Base-by-base conservation (phyloP, 2,329 filamentous ascomycete genomes). In the Pseudogymnoascus sp. region DNA sequence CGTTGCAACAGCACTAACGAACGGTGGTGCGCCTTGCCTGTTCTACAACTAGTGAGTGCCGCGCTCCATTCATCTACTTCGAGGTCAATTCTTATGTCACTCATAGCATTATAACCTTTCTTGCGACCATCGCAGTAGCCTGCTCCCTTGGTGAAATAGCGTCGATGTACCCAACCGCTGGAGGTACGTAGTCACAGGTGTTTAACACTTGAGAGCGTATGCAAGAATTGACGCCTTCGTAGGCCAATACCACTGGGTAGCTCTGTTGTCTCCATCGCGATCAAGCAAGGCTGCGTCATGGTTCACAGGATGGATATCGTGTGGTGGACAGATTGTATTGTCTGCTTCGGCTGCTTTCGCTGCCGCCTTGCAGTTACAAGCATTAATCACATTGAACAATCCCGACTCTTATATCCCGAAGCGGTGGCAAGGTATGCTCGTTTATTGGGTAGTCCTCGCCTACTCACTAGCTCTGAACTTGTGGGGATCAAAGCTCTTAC, bases 241-340 rank as follows among this genome's bases (percentile, higher is more conserved):
- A 76, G 84, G 84, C 7, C 82, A 87, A 72, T 86, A 86, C 66
- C 82, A 85, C 69, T 85, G 83, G 82, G 81, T 85, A 0, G 82
- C 79, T 0, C 79, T 82, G 67, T 78, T 85, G 62, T 79, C 79
- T 2, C 79, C 82, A 0, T 59, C 65, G 3, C 72, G 71, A 0
- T 73, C 73, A 11, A 73, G 72, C 62, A 70, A 73, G 4, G 67
- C 73, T 3, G 74, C 76, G 1, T 74, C 76, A 1, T 79, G 76
- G 75, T 73, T 76, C 59, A 77, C 75, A 0, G 76, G 76, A 66
- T 80, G 78, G 77, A 77, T 81, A 36, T 78, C 75, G 1, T 73
- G 80, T 23, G 78, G 78, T 12, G 79, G 79, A 0, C 78, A 80
- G 53, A 73, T 78, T 3, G 74, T 80, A 1, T 66, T 80, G 2